Base-by-base conservation (phyloP, 225 moss, liverwort and hornwort species). In the Polytrichum formosum region DNA sequence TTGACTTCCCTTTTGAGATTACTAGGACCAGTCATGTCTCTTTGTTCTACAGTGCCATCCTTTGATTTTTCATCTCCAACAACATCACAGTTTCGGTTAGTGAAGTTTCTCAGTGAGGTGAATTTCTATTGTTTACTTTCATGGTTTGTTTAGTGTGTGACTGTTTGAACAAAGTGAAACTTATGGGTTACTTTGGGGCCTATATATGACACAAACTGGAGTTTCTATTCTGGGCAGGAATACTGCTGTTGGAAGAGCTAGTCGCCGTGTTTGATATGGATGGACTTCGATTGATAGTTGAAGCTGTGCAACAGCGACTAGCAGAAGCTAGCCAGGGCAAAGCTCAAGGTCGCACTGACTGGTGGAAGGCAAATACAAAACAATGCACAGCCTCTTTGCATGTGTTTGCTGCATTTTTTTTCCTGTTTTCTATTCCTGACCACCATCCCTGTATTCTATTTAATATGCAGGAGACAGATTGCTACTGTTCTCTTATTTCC, bases 241-340 rank as follows among this genome's bases (percentile, higher is more conserved):
- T 91, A 65, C 73, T 95, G 64, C 85, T 95, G 30, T 66, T 95
- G 76, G 94, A 95, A 76, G 94, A 95, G 79, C 80, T 95, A 67
- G 90, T 92, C 20, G 85, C 77, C 37, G 81, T 85, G 16, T 92
- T 85, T 75, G 85, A 84, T 70, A 75, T 84, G 70, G 82, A 82
- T 66, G 92, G 83, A 27, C 79, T 95, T 72, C 78, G 83, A 37
- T 73, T 84, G 54, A 89, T 95, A 78, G 82, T 89, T 69, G 92
- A 89, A 68, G 92, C 87, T 76, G 89, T 91, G 31, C 85, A 91
- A 71, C 85, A 87, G 70, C 85, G 94, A 73, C 73, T 95, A 31
- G 31, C 79, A 72, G 92, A 95, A 88, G 90, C 90, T 64, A 81
- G 68, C 61, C 85, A 92, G 78, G 80, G 82, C 58, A 95, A 89